These are phyloP conservation scores for Euphorbia celastroides DNA, from an alignment of 441 rosid species.

Conservation along the genomic window DNA sequence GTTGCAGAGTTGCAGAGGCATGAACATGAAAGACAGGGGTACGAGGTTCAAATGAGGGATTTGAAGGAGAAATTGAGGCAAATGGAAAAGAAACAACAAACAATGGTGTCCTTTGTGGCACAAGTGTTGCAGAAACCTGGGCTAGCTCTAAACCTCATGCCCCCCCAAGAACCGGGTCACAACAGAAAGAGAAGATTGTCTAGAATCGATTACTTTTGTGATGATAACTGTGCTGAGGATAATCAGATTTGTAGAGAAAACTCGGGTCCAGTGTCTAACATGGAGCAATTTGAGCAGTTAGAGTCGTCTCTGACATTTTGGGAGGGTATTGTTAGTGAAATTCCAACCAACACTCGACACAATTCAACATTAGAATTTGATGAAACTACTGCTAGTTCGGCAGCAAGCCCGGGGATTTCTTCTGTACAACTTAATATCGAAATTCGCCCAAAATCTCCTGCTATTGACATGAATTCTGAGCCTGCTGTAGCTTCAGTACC, in stretches of 20 bases:
- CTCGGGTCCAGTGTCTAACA: conserved; percentile 29
- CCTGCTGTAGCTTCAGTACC: conserved; percentile 35
- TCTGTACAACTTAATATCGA: conserved; percentile 48
- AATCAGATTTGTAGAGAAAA: conserved; percentile 29
- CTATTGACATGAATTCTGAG: conserved; percentile 83
- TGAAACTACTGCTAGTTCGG: conserved; percentile 72
- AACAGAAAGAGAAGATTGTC: conserved; percentile 71
- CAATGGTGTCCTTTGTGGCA: conserved; percentile 45
- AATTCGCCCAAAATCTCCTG: conserved; percentile 41
- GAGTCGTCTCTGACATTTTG: conserved; percentile 62
- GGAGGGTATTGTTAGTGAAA: conserved; percentile 54
- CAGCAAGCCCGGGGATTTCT: conserved; percentile 57
- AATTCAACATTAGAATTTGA: conserved; percentile 47
- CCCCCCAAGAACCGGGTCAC: conserved; percentile 40
- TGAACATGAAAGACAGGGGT: conserved; percentile 48
- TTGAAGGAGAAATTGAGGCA: conserved; percentile 59
- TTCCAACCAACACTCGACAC: conserved; percentile 25
- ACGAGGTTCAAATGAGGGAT: conserved; percentile 44
- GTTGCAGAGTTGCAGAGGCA: conserved; percentile 45
- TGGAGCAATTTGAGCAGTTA: conserved; percentile 50
- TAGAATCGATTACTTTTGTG: conserved; percentile 40
- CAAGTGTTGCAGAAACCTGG: conserved; percentile 62
- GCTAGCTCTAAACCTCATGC: conserved; percentile 46
- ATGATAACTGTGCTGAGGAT: conserved; percentile 42
- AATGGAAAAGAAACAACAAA: conserved; percentile 54